Percentiles rank a stretch among this genome's conserved stretches.
These are phyloP conservation scores for Gynostemma pentaphyllum DNA, from an alignment of 306 rosid species.

Conservation along the genomic window DNA sequence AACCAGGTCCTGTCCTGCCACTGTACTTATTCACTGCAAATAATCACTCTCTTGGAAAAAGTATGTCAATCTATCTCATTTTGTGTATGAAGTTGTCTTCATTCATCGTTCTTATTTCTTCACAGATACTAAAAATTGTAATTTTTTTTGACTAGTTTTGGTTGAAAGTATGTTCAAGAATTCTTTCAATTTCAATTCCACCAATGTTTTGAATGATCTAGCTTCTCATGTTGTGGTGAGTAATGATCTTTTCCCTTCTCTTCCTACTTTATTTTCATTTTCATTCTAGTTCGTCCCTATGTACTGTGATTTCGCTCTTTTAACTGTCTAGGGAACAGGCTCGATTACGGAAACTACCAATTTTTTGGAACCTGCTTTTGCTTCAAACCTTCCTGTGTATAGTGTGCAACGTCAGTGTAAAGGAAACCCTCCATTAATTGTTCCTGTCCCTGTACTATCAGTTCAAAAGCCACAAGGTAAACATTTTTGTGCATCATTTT, in stretches of 20 bases:
- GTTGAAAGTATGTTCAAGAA: constrained; percentile 37
- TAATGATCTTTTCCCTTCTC: constrained; percentile 4
- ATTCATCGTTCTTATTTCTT: neutral
- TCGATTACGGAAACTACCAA: constrained; percentile 36
- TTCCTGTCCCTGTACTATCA: constrained; percentile 26
- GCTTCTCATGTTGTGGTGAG: constrained; percentile 54
- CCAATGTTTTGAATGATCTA: constrained; percentile 26
- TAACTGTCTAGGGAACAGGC: constrained; percentile 51
- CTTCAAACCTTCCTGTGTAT: constrained; percentile 50
- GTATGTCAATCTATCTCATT: constrained; percentile 25
- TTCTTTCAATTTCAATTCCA: constrained; percentile 22
- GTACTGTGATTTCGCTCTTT: neutral
- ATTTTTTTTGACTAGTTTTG: constrained; percentile 33
- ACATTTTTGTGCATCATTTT: neutral
- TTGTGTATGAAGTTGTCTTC: neutral
- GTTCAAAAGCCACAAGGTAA: constrained; percentile 39
- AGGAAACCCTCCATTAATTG: constrained; percentile 34
- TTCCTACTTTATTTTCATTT: neutral
- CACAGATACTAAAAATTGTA: neutral
- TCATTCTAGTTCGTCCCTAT: neutral
- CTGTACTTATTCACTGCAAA: constrained; percentile 64
- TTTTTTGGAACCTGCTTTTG: constrained; percentile 80
- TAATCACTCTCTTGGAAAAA: constrained; percentile 55
- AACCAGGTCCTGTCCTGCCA: constrained; percentile 60
- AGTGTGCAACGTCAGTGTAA: constrained; percentile 51